Base-by-base conservation (phyloP, 2,329 filamentous ascomycete genomes). In the Penicillium sp. region DNA sequence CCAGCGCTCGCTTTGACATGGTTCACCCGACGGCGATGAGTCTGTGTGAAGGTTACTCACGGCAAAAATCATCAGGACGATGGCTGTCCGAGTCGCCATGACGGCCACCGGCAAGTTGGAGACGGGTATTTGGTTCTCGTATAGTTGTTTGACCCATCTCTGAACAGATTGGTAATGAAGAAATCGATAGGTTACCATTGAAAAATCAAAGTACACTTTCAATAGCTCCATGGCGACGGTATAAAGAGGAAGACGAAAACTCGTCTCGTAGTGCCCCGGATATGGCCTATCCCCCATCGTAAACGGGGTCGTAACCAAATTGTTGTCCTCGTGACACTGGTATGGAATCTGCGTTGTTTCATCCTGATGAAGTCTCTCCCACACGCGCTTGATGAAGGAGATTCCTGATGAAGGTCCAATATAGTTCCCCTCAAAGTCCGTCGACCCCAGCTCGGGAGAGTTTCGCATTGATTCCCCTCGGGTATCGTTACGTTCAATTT, bases 351-450 rank as follows among this genome's bases (percentile, higher is more conserved):
- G 60, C 0, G 63, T 66, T 13, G 54, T 65, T 36, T 70, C 71
- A 74, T 82, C 43, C 75, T 83, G 39, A 73, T 83, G 53, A 59
- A 88, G 47, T 74, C 84, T 68, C 74, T 85, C 64, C 83, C 86
- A 73, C 76, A 84, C 72, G 74, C 84, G 82, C 65, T 86, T 55
- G 72, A 88, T 66, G 69, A 84, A 74, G 56, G 78, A 69, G 58
- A 76, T 62, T 38, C 74, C 60, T 60, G 78, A 73, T 4, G 78
- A 75, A 11, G 75, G 73, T 8, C 79, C 78, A n/a, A 79, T 69
- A 51, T 78, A 77, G 44, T 81, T 76, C 1, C 76, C 77, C 52
- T 77, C 73, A 9, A 78, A 73, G 50, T 79, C 76, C 1, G 76
- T 72, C 18, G 71, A 69, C 4, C 67, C 70, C 4, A 70, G 68